A percentile compares a stretch with the other conserved stretches of the same genome.
Evolutionary conservation across 192 early-diverging fungal genomes (phyloP).

Genomic region (Podila epigama): DNA sequence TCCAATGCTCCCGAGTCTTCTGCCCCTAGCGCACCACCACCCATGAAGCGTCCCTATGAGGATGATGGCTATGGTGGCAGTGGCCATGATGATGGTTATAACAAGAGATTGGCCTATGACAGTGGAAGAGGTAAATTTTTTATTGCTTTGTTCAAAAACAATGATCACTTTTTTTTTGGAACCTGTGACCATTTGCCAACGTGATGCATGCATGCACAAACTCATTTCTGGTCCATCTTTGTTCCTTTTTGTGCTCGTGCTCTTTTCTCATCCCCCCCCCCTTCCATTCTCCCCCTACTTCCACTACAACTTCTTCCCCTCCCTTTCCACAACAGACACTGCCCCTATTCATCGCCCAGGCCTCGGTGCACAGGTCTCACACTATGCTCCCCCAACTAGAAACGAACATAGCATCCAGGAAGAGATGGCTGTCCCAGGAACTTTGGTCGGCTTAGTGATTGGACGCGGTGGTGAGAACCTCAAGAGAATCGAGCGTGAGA

Average conservation of each 20-base stretch:
- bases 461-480: slow-evolving; percentile 82
- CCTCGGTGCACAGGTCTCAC: slow-evolving; percentile 27
- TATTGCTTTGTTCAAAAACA: no score
- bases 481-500: slow-evolving; percentile 75
- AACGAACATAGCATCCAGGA: slow-evolving; percentile 48
- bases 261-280: no score
- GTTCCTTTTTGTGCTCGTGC: not conserved
- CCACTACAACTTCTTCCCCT: no score
- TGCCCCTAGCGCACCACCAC: slow-evolving; percentile 24
- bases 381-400: slow-evolving; percentile 40
- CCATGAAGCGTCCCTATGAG: slow-evolving; percentile 28
- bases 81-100: slow-evolving; percentile 34
- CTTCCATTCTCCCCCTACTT: no score
- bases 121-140: slow-evolving; percentile 28
- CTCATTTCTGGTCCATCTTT: not conserved
- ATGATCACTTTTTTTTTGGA: not conserved
- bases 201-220: no score
- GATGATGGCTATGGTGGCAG: slow-evolving; percentile 28
- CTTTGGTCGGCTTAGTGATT: slow-evolving; percentile 82
- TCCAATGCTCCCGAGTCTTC: slow-evolving; percentile 28
- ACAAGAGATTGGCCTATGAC: slow-evolving; percentile 55
- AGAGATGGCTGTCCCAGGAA: slow-evolving; percentile 67
- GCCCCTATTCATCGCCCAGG: slow-evolving; percentile 41
- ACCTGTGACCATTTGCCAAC: no score
- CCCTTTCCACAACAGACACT: no score